These are phyloP conservation scores for Fusarium tricinctum DNA, from an alignment of 2,329 filamentous ascomycete species.

Conservation along the genomic window DNA sequence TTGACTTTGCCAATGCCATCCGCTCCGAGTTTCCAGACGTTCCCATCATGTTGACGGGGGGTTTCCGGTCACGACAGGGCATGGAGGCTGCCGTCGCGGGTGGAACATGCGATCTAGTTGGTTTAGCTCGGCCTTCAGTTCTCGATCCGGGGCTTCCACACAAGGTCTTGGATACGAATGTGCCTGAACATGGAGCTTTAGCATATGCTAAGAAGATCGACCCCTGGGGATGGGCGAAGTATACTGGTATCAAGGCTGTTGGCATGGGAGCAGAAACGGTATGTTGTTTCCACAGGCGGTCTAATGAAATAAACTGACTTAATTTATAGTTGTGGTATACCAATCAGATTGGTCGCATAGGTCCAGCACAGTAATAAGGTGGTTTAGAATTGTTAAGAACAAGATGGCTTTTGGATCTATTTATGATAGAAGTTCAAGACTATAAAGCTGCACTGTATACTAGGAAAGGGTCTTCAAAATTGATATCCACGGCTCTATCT, in stretches of 20 bases:
- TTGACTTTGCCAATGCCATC: slow-evolving; percentile 2
- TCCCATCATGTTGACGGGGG: not conserved
- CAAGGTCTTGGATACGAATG: not conserved
- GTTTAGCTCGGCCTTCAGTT: not conserved
- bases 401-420: too few relatives aligned
- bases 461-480: too few relatives aligned
- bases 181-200: not conserved
- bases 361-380: not conserved
- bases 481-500: too few relatives aligned
- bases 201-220: slow-evolving; percentile 1
- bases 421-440: too few relatives aligned
- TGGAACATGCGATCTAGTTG: not conserved
- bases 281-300: not conserved
- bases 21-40: not conserved
- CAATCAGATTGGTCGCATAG: not conserved
- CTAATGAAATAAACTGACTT: not conserved
- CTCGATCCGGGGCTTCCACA: not conserved
- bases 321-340: not conserved
- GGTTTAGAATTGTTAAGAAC: too few relatives aligned
- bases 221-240: not conserved
- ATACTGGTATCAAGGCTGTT: not conserved
- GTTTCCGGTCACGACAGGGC: slow-evolving; percentile 1
- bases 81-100: not conserved
- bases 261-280: slow-evolving; percentile 11
- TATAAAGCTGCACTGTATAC: too few relatives aligned